Evolutionary conservation across 1,284 basidiomycete species (phyloP).

Genomic region (Coniferiporia weirii): DNA sequence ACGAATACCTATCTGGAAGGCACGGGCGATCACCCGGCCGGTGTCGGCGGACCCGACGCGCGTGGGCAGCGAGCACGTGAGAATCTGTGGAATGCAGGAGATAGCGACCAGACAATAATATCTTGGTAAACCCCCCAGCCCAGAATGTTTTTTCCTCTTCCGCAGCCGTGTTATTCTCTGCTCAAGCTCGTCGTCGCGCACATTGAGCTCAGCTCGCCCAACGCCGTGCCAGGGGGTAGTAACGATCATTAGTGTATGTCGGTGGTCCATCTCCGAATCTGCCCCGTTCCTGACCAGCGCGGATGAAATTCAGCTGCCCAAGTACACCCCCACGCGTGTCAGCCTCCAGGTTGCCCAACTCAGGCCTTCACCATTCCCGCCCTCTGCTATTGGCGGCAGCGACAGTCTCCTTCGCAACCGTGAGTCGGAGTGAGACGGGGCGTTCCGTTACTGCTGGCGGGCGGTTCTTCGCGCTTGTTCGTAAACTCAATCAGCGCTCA

Average conservation of each 20-base stretch:
- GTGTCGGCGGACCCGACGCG: background rate
- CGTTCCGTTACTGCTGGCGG: background rate
- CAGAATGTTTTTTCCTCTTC: background rate
- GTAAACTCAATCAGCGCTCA: background rate
- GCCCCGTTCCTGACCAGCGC: background rate
- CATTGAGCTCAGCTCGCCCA: background rate
- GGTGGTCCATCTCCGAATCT: background rate
- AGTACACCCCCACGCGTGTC: background rate
- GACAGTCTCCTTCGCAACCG: background rate
- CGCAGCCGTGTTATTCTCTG: background rate
- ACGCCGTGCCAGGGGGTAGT: background rate
- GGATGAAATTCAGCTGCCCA: background rate
- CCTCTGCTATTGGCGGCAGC: background rate
- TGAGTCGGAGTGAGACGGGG: background rate
- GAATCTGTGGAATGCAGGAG: background rate
- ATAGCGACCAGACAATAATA: background rate
- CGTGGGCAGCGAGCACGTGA: background rate
- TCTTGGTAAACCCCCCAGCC: background rate
- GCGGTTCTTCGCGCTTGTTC: background rate
- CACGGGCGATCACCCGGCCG: background rate
- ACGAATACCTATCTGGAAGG: no score
- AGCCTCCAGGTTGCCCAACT: background rate
- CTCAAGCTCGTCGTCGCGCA: constrained; percentile 1
- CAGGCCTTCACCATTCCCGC: background rate
- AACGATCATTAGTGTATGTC: background rate